Evolutionary conservation across 345 rosid species (phyloP).

Genomic region (Raphanus sativus): DNA sequence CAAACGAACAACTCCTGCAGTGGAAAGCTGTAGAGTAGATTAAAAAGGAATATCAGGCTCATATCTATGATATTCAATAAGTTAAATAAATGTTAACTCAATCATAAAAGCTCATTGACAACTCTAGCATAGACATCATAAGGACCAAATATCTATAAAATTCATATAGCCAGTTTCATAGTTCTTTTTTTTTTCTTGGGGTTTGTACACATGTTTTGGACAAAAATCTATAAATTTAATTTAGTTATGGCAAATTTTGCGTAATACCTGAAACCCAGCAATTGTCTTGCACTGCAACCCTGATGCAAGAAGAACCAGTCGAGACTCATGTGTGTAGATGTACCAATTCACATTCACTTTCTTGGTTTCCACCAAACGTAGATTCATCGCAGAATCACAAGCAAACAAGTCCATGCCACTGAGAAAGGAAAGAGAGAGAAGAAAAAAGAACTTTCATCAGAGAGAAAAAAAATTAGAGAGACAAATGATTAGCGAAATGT

Average conservation of each 20-base stretch:
- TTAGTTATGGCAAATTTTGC: background rate
- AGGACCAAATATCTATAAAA: too few relatives aligned
- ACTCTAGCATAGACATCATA: slow-evolving; percentile 12
- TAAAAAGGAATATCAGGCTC: slow-evolving; percentile 23
- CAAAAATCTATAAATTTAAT: background rate
- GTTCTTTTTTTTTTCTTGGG: too few relatives aligned
- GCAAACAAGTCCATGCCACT: slow-evolving; percentile 94
- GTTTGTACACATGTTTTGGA: slow-evolving; percentile 5
- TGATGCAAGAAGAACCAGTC: slow-evolving; percentile 95
- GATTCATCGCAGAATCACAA: slow-evolving; percentile 58
- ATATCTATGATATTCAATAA: background rate
- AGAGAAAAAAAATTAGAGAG: too few relatives aligned
- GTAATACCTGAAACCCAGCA: slow-evolving; percentile 81
- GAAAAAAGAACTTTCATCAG: too few relatives aligned
- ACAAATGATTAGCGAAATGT: background rate
- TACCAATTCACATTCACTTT: slow-evolving; percentile 77
- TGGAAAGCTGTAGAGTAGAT: slow-evolving; percentile 70
- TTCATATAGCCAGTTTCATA: too few relatives aligned
- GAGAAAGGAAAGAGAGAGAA: slow-evolving; percentile 8
- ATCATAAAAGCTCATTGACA: slow-evolving; percentile 23
- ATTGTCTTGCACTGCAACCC: slow-evolving; percentile 94
- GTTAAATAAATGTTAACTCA: background rate
- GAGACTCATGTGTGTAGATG: slow-evolving; percentile 90
- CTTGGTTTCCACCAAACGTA: slow-evolving; percentile 77
- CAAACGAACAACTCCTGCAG: slow-evolving; percentile 83